These are phyloP conservation scores for Globisporangium splendens DNA, from an alignment of 352 stramenopile genomes.

Conservation along the genomic window DNA sequence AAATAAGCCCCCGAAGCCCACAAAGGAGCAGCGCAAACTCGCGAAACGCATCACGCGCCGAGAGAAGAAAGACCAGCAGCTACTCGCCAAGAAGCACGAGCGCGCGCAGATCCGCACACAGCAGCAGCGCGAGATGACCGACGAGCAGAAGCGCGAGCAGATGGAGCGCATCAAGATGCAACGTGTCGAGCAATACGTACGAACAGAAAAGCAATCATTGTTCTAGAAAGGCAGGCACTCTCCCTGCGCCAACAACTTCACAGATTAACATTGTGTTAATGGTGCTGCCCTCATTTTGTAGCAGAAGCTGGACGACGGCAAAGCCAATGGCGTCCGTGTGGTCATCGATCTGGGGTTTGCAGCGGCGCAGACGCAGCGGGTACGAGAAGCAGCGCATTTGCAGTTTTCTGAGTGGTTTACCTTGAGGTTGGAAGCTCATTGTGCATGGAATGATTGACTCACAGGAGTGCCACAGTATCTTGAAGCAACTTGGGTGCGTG, in stretches of 20 bases:
- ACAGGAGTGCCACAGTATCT: slow-evolving; percentile 71
- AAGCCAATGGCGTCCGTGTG: slow-evolving; percentile 37
- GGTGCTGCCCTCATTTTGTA: slow-evolving; percentile 14
- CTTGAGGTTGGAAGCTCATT: not conserved
- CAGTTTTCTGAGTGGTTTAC: not conserved
- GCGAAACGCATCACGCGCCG: slow-evolving; percentile 19
- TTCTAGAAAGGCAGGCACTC: too few relatives aligned
- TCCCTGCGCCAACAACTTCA: not conserved
- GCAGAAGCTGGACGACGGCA: slow-evolving; percentile 68
- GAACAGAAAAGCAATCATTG: too few relatives aligned
- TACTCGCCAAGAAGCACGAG: slow-evolving; percentile 23
- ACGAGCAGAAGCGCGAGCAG: slow-evolving; percentile 41
- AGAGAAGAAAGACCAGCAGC: slow-evolving; percentile 26
- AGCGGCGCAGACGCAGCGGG: slow-evolving; percentile 35
- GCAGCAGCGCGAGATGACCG: slow-evolving; percentile 24
- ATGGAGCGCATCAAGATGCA: slow-evolving; percentile 65
- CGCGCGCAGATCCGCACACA: slow-evolving; percentile 7
- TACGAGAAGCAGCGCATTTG: slow-evolving; percentile 14
- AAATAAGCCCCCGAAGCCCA: not conserved
- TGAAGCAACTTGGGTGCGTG: slow-evolving; percentile 75
- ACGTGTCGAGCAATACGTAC: slow-evolving; percentile 73
- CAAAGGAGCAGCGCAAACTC: slow-evolving; percentile 16
- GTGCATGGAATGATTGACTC: not conserved
- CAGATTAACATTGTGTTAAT: not conserved
- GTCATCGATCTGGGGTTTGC: slow-evolving; percentile 72